phyloP scores from a whole-genome alignment of 345 rosid genomes.

The Raphanus sativus region DNA sequence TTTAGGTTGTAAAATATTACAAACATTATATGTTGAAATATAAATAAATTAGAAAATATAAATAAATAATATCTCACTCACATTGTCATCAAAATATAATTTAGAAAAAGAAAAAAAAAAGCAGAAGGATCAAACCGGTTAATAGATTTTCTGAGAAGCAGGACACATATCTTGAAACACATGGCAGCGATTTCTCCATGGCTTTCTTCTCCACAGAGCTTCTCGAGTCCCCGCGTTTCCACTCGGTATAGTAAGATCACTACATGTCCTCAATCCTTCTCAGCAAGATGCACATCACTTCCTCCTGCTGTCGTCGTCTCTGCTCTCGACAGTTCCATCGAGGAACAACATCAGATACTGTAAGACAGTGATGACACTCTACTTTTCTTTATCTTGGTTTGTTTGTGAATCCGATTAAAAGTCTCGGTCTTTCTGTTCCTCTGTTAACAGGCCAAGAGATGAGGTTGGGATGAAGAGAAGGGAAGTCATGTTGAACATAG shows the following conservation, averaged over 20 bases:
- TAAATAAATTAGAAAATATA: background rate
- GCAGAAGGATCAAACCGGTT: background rate
- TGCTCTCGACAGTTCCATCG: too few species aligned
- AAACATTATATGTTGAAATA: background rate
- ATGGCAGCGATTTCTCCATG: constrained; percentile 61
- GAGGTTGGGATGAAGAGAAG: constrained; percentile 53
- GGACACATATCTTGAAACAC: constrained; percentile 32
- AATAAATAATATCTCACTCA: background rate
- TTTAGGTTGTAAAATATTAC: background rate
- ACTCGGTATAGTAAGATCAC: constrained; percentile 10
- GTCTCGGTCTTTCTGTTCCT: constrained; percentile 5
- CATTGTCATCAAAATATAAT: background rate
- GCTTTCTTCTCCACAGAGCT: constrained; percentile 35
- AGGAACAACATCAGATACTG: constrained; percentile 15
- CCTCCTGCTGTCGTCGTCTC: constrained; percentile 14
- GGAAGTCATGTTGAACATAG: constrained; percentile 47
- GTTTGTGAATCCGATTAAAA: background rate
- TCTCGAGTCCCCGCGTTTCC: constrained; percentile 33
- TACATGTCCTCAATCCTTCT: constrained; percentile 1
- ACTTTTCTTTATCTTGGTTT: constrained; percentile 13
- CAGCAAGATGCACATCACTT: constrained; percentile 22
- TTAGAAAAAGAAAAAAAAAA: background rate
- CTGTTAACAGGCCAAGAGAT: constrained; percentile 17
- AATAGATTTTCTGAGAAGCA: constrained; percentile 21
- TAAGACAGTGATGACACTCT: background rate